phyloP scores from a whole-genome alignment of 352 stramenopile genomes.

The Phytopythium kandeliae region DNA sequence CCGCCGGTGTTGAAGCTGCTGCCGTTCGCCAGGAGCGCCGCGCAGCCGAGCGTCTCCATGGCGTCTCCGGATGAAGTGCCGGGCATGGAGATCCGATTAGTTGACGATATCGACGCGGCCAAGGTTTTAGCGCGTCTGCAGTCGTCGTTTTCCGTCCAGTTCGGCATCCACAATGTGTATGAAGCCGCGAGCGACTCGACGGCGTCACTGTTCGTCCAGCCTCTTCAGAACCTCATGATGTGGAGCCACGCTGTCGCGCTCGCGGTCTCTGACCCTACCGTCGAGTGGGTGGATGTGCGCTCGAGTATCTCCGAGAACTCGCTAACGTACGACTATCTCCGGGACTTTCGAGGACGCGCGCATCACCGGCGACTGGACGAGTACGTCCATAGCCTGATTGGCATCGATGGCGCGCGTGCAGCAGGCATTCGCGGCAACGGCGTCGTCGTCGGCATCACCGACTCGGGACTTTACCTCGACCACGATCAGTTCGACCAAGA shows the following conservation, averaged over 20 bases:
- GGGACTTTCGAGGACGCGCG: neutral
- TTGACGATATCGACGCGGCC: slow-evolving; percentile 26
- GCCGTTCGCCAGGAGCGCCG: slow-evolving; percentile 52
- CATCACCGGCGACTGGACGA: slow-evolving; percentile 48
- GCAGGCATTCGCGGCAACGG: slow-evolving; percentile 63
- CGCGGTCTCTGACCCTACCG: slow-evolving; percentile 31
- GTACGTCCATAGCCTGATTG: slow-evolving; percentile 54
- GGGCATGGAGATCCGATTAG: slow-evolving; percentile 53
- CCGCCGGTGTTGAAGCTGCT: slow-evolving; percentile 64
- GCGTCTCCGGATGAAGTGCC: slow-evolving; percentile 22
- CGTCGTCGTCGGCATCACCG: slow-evolving; percentile 76
- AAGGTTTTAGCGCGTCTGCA: slow-evolving; percentile 32
- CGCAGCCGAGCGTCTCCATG: slow-evolving; percentile 26
- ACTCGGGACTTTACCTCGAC: slow-evolving; percentile 72
- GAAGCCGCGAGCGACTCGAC: slow-evolving; percentile 15
- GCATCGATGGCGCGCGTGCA: slow-evolving; percentile 49
- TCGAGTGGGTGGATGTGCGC: slow-evolving; percentile 62
- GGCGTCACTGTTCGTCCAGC: slow-evolving; percentile 43
- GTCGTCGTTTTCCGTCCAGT: slow-evolving; percentile 22
- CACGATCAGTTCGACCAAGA: slow-evolving; percentile 80
- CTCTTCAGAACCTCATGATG: slow-evolving; percentile 40
- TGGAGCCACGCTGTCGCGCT: slow-evolving; percentile 58
- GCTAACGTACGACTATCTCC: slow-evolving; percentile 3
- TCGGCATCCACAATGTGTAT: slow-evolving; percentile 63
- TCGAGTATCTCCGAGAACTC: slow-evolving; percentile 27